These are phyloP conservation scores for Cladosporium sp. DNA, from an alignment of 2,329 filamentous ascomycete genomes.

Conservation along the genomic window DNA sequence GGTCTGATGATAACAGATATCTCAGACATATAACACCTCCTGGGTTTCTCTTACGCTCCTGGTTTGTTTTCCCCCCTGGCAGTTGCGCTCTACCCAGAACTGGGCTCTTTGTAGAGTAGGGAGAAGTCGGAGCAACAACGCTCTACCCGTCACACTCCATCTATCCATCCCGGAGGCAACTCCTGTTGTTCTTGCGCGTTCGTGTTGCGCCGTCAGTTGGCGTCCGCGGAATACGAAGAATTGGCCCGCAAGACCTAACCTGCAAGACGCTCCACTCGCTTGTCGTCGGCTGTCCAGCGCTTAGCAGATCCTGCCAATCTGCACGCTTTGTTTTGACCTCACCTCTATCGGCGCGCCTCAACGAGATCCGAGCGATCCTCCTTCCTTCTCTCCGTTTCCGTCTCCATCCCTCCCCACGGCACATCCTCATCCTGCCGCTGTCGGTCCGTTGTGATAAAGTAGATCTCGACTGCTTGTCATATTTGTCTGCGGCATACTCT, in stretches of 20 bases:
- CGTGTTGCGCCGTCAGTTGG: not conserved
- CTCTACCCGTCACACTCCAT: not conserved
- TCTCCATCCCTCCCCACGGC: not conserved
- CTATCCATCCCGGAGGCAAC: not conserved
- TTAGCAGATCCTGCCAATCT: not conserved
- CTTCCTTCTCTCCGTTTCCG: conserved; percentile 3
- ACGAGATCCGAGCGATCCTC: not conserved
- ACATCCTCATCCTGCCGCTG: not conserved
- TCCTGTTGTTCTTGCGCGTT: not conserved
- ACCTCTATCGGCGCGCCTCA: conserved; percentile 8
- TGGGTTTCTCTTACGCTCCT: not conserved
- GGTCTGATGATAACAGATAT: not conserved
- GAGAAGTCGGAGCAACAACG: too few species aligned
- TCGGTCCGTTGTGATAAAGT: not conserved
- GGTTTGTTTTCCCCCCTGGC: not conserved
- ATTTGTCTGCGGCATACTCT: not conserved
- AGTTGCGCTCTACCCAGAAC: not conserved
- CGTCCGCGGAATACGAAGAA: not conserved
- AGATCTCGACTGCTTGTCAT: not conserved
- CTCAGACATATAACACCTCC: conserved; percentile 14
- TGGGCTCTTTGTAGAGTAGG: not conserved
- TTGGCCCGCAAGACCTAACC: not conserved
- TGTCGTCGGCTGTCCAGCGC: not conserved
- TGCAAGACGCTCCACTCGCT: not conserved
- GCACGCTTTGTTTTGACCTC: conserved; percentile 9